Conservation (phyloP, 768 basidiomycete species). For the Mycena maculata region DNA sequence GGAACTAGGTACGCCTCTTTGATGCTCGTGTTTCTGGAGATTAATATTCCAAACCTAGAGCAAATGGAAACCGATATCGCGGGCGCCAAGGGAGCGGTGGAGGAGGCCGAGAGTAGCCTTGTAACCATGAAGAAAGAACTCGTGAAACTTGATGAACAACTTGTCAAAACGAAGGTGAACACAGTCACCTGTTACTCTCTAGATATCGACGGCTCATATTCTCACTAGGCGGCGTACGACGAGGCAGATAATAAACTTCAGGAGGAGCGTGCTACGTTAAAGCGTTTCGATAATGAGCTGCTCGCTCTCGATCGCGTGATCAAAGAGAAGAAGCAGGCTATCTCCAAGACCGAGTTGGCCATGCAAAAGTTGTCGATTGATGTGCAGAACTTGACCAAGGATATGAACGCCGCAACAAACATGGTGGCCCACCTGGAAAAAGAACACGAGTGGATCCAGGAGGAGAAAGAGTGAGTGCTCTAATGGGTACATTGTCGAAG, state of each 20-base stretch:
- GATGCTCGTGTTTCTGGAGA: neutral
- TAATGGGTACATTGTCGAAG: neutral
- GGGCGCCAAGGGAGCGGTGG: slow-evolving; percentile 55
- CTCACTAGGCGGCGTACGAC: slow-evolving; percentile 62
- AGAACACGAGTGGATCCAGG: slow-evolving; percentile 86
- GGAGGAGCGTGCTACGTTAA: slow-evolving; percentile 89
- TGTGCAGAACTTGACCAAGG: slow-evolving; percentile 69
- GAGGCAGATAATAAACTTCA: slow-evolving; percentile 78
- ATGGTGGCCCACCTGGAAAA: slow-evolving; percentile 77
- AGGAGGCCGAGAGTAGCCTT: slow-evolving; percentile 58
- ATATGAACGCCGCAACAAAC: slow-evolving; percentile 66
- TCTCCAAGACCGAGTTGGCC: slow-evolving; percentile 73
- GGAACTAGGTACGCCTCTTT: slow-evolving; percentile 77
- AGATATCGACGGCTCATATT: neutral
- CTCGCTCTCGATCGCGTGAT: slow-evolving; percentile 85
- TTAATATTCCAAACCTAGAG: slow-evolving; percentile 56
- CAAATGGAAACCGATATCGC: slow-evolving; percentile 84
- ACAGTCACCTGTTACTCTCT: neutral
- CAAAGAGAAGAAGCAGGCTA: slow-evolving; percentile 81
- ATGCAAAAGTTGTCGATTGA: slow-evolving; percentile 80
- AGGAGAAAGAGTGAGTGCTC: slow-evolving; percentile 78
- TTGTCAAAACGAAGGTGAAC: slow-evolving; percentile 59
- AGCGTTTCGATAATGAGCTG: slow-evolving; percentile 90
- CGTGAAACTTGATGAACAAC: slow-evolving; percentile 63
- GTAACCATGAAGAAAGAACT: slow-evolving; percentile 72